Conservation (phyloP, 2,329 filamentous ascomycete species). For the Elsinoe fawcettii region DNA sequence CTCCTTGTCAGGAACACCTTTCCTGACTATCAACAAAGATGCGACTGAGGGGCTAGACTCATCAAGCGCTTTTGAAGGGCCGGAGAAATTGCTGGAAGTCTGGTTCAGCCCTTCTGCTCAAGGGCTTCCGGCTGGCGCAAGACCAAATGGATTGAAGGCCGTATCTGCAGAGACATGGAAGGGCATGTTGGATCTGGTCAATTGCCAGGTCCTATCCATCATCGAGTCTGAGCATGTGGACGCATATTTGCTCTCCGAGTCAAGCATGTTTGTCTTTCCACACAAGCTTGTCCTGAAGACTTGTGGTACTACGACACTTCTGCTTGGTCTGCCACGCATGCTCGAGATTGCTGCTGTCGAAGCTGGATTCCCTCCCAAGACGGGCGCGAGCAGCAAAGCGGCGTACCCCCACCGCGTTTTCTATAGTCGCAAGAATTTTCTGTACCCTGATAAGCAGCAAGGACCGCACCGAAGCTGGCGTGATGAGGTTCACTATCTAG, state of each 20-base stretch:
- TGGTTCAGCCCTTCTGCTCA: conserved; percentile 85
- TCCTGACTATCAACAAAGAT: conserved; percentile 94
- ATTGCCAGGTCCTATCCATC: conserved; percentile 95
- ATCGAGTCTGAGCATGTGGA: conserved; percentile 90
- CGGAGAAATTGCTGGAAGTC: conserved; percentile 95
- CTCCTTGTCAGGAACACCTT: conserved; percentile 67
- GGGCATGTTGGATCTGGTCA: conserved; percentile 93
- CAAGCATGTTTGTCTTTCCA: conserved; percentile 99
- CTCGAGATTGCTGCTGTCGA: conserved; percentile 82
- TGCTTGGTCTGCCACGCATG: conserved; percentile 81
- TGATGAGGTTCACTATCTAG: conserved; percentile 86
- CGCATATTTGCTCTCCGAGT: conserved; percentile 94
- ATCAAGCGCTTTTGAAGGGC: conserved; percentile 92
- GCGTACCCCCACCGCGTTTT: conserved; percentile 93
- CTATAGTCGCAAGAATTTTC: conserved; percentile 97
- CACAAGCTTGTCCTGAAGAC: conserved; percentile 99
- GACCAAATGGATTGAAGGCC: conserved; percentile 73
- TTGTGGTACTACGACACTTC: conserved; percentile 89
- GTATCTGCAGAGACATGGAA: conserved; percentile 84
- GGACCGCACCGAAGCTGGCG: conserved; percentile 97
- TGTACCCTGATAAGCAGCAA: conserved; percentile 89
- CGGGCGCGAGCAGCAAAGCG: conserved; percentile 48
- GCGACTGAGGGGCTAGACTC: conserved; percentile 89
- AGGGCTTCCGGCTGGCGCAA: conserved; percentile 61
- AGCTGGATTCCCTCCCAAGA: conserved; percentile 77